These are phyloP conservation scores for Penicillium lividum DNA, from an alignment of 495 filamentous ascomycete species.

Conservation along the genomic window DNA sequence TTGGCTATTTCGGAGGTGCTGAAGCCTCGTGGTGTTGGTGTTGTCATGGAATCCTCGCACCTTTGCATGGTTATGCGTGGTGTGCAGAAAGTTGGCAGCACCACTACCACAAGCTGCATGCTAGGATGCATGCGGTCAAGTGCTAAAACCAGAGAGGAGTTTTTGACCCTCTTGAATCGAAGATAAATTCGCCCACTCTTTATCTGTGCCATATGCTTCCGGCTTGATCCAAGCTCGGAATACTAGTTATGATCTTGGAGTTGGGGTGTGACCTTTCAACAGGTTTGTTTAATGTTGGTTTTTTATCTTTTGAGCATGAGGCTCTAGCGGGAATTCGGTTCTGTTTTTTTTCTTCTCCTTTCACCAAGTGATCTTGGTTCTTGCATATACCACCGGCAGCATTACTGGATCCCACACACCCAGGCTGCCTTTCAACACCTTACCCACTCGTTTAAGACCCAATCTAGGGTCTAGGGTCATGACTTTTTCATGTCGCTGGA, in stretches of 20 bases:
- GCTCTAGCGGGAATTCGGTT: slow-evolving; percentile 1
- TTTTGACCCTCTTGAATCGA: slow-evolving; percentile 77
- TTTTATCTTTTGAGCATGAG: slow-evolving; percentile 6
- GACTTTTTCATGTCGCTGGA: not conserved
- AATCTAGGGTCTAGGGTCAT: slow-evolving; percentile 1
- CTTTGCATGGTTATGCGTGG: slow-evolving; percentile 99
- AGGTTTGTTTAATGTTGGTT: slow-evolving; percentile 26
- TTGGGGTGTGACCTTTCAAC: slow-evolving; percentile 43
- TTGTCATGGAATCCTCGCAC: slow-evolving; percentile 96
- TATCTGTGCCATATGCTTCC: slow-evolving; percentile 21
- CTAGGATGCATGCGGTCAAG: slow-evolving; percentile 89
- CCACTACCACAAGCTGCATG: slow-evolving; percentile 94
- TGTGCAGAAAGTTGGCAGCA: slow-evolving; percentile 83
- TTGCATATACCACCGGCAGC: slow-evolving; percentile 17
- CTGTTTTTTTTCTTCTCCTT: slow-evolving; percentile 9
- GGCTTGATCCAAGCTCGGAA: slow-evolving; percentile 29
- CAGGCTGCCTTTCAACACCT: slow-evolving; percentile 3
- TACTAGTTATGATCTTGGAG: slow-evolving; percentile 39
- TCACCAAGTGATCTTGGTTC: slow-evolving; percentile 8
- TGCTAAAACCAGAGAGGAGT: slow-evolving; percentile 93
- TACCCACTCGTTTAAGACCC: slow-evolving; percentile 8
- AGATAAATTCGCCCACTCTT: slow-evolving; percentile 28
- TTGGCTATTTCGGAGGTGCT: slow-evolving; percentile 90
- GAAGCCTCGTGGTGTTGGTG: slow-evolving; percentile 85
- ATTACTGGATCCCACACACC: slow-evolving; percentile 2